phyloP scores from a whole-genome alignment of 441 rosid genomes.

The Oxalis stricta region DNA sequence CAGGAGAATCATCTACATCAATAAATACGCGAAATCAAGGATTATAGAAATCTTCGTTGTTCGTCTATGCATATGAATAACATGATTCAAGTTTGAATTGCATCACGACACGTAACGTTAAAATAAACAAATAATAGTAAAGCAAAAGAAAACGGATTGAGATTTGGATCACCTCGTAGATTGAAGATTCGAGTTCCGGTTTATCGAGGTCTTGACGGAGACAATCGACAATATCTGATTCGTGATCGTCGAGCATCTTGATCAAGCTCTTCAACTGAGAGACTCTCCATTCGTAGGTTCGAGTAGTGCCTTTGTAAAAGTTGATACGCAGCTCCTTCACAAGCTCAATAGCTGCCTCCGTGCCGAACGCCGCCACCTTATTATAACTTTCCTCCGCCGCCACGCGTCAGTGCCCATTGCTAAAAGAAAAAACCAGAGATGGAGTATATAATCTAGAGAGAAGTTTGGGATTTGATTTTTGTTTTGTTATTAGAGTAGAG shows the following conservation, averaged over 20 bases:
- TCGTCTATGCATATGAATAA: too few species aligned
- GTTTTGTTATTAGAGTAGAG: too few species aligned
- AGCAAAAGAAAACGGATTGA: not conserved
- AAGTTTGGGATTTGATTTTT: too few species aligned
- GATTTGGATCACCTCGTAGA: slow-evolving; percentile 46
- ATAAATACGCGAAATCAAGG: too few species aligned
- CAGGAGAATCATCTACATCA: too few species aligned
- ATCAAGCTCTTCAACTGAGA: slow-evolving; percentile 37
- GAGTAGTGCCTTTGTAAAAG: slow-evolving; percentile 35
- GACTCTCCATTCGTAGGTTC: slow-evolving; percentile 48
- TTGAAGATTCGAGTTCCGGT: slow-evolving; percentile 44
- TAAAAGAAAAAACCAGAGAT: too few species aligned
- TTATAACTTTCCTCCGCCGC: too few species aligned
- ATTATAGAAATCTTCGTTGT: too few species aligned
- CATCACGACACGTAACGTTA: not conserved
- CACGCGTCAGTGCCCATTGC: too few species aligned
- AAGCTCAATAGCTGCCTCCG: slow-evolving; percentile 24
- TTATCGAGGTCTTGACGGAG: slow-evolving; percentile 52
- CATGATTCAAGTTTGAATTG: not conserved
- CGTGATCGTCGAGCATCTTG: slow-evolving; percentile 36
- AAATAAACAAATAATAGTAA: too few species aligned
- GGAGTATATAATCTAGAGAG: too few species aligned
- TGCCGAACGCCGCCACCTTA: slow-evolving; percentile 18
- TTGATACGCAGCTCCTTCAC: slow-evolving; percentile 26
- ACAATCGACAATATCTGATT: slow-evolving; percentile 42